A percentile compares a stretch with the other conserved stretches of the same genome.
Conservation (phyloP, 805 yeast genomes). For the Ogataea nakhonphanomensis region DNA sequence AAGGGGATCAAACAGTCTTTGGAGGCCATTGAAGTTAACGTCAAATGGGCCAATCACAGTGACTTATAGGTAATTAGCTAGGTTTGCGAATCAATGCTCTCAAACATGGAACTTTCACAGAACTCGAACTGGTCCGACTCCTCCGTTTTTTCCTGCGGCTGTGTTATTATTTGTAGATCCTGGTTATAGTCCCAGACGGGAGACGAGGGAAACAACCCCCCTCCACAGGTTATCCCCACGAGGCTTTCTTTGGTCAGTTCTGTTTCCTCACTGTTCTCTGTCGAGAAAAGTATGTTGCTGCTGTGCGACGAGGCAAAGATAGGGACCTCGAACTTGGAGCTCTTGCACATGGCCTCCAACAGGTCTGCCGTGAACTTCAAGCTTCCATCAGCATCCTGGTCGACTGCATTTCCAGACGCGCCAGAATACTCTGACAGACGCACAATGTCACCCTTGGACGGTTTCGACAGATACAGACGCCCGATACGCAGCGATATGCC, state of each 20-base stretch:
- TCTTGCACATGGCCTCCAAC: constrained; percentile 9
- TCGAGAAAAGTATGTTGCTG: constrained; percentile 5
- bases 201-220: constrained; percentile 5
- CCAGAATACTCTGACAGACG: neutral
- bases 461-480: constrained; percentile 6
- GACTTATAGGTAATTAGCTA: constrained; percentile 9
- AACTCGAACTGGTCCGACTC: constrained; percentile 3
- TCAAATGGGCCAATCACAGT: constrained; percentile 41
- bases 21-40: constrained; percentile 50
- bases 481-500: constrained; percentile 7
- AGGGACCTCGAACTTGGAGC: constrained; percentile 13
- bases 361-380: constrained; percentile 6
- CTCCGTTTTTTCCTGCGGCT: neutral
- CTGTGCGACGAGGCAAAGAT: constrained; percentile 10
- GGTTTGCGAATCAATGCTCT: constrained; percentile 8
- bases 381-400: neutral
- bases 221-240: too few relatives aligned
- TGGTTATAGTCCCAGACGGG: neutral
- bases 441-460: neutral
- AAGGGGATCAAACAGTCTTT: constrained; percentile 53
- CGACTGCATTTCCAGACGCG: neutral
- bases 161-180: neutral
- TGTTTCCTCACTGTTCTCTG: constrained; percentile 9
- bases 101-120: constrained; percentile 11
- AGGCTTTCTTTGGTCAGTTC: constrained; percentile 4